These are phyloP conservation scores for Apophysomyces variabilis DNA, from an alignment of 371 early-diverging fungal species.

Conservation along the genomic window DNA sequence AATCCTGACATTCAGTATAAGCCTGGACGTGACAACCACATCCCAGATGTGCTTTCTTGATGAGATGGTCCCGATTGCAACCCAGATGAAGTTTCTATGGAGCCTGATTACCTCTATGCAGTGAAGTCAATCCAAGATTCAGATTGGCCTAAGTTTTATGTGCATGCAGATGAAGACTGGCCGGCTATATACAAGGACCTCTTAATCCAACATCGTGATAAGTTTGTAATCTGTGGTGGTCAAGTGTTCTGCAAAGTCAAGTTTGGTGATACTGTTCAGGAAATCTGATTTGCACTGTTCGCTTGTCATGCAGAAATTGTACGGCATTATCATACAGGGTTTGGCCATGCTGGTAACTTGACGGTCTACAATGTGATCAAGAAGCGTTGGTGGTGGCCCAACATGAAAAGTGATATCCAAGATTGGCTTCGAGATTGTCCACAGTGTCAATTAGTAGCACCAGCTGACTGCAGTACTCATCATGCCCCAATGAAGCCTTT, in stretches of 20 bases:
- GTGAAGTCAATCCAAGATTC: not conserved
- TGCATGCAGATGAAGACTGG: not conserved
- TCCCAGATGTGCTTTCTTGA: conserved; percentile 7
- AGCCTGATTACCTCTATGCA: not conserved
- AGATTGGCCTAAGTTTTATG: conserved; percentile 19
- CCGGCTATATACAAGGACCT: not conserved
- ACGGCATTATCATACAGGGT: not conserved
- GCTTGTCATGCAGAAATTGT: conserved; percentile 16
- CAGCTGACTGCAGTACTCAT: conserved; percentile 10
- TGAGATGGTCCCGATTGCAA: conserved; percentile 12
- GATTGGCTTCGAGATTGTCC: conserved; percentile 16
- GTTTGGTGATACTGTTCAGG: not conserved
- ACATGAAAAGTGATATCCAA: conserved; percentile 21
- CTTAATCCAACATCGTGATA: not conserved
- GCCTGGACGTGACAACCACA: too few species aligned
- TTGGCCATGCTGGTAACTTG: conserved; percentile 21
- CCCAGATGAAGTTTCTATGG: not conserved
- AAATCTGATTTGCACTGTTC: conserved; percentile 16
- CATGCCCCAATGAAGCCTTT: conserved; percentile 17
- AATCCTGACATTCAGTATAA: too few species aligned
- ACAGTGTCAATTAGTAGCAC: conserved; percentile 26
- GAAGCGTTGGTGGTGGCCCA: conserved; percentile 34
- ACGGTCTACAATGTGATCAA: conserved; percentile 17
- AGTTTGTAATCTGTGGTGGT: conserved; percentile 1
- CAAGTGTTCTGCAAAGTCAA: conserved; percentile 8